phyloP scores from a whole-genome alignment of 1,284 basidiomycete species.

The Microbotryum scabiosae region DNA sequence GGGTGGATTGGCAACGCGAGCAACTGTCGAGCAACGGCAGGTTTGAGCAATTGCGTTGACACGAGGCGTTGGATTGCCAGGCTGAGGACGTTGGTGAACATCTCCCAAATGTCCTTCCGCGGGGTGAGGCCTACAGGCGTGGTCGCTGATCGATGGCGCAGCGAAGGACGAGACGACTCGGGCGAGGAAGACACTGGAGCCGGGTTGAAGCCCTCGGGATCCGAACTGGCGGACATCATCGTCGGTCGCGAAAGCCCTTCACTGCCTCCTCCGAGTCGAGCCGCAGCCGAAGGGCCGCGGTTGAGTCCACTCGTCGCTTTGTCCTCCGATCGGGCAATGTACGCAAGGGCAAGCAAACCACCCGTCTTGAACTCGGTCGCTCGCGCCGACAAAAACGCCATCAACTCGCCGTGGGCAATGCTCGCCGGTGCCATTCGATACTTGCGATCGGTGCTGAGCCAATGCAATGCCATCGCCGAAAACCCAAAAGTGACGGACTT shows the following conservation, averaged over 20 bases:
- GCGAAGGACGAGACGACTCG: neutral
- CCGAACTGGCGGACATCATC: neutral
- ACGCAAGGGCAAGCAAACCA: constrained; percentile 40
- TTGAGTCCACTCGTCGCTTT: constrained; percentile 1
- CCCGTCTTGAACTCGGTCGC: constrained; percentile 41
- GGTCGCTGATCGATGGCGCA: neutral
- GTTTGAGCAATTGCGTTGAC: constrained; percentile 41
- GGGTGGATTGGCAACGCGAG: constrained; percentile 41
- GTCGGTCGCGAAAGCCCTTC: neutral
- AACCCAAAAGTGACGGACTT: constrained; percentile 39
- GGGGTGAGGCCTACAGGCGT: neutral
- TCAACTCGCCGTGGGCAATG: constrained; percentile 40
- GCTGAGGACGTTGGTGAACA: constrained; percentile 38
- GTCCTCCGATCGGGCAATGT: constrained; percentile 39
- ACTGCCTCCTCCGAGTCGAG: too few relatives aligned
- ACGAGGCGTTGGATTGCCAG: constrained; percentile 42
- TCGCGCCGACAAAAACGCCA: constrained; percentile 39
- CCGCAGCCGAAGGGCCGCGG: too few relatives aligned
- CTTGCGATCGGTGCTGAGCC: constrained; percentile 38
- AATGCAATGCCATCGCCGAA: constrained; percentile 42
- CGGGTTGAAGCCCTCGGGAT: neutral
- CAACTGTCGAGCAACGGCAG: constrained; percentile 40
- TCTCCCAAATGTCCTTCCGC: constrained; percentile 39
- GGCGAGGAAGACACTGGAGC: neutral
- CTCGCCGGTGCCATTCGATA: constrained; percentile 34